Base-by-base conservation (phyloP, 208 protist species). In the Crithidia fasciculata region DNA sequence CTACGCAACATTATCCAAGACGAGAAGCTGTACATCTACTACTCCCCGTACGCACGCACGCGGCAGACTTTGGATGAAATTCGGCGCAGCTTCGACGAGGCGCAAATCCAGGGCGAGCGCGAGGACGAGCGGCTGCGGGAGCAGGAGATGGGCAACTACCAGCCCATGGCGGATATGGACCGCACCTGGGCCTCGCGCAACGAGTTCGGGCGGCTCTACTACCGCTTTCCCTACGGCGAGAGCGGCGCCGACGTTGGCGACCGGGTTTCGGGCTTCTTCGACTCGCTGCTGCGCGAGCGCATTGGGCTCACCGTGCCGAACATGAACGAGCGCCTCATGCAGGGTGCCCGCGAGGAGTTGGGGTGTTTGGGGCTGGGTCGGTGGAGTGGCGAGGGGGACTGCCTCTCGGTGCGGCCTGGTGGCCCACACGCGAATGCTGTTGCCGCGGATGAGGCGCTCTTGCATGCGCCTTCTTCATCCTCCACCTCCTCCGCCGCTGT, bases 91-190 rank as follows among this genome's bases (percentile, higher is more conserved):
- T 74, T 95, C 16, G 68, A 77, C 36, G 80, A 80, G 28, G 67
- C 74, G 15, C 89, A 95, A 62, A 86, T 96, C 41, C 86, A 91
- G 39, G 90, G 90, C 45, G 91, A 95, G 81, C 86, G 89, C 43
- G 93, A 98, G 83, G 96, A 98, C 54, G 95, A 97, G 81, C 85
- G 95, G 18, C 72, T 98, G 74, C 85, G 94, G 0, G 96, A 98
- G 87, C 96, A 98, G 84, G 94, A 98, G 68, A 98, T 97, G 72
- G 96, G 96, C 49, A 98, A 98, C 65, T 97, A 94, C 68, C 95
- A 97, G 72, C 86, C 88, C 5, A 73, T 92, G 61, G 72, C 83
- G 2, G 64, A 80, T 50, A 95, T 96, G 91, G 82, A 95, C 49
- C 44, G 49, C n/a, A 87, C 80, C 50, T 96, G 88, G 85, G 72